Conservation (phyloP, 352 stramenopile species). For the Phytophthora quininea region DNA sequence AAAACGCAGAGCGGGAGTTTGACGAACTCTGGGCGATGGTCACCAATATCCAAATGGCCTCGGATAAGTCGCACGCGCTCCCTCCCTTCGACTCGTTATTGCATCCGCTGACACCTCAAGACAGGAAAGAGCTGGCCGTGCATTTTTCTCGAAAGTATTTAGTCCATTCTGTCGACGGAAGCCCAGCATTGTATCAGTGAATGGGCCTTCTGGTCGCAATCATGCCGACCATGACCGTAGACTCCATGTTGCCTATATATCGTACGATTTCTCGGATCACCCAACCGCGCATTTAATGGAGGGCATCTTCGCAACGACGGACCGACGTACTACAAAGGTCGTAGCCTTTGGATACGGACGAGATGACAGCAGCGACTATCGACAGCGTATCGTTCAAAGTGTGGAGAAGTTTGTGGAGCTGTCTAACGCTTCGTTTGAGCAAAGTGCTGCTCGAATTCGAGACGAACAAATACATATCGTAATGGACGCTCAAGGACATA, state of each 20-base stretch:
- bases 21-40: constrained; percentile 42
- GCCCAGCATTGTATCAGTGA: not conserved
- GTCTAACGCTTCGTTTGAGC: constrained; percentile 36
- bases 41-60: constrained; percentile 26
- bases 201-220: too few species aligned
- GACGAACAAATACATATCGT: constrained; percentile 58
- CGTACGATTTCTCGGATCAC: constrained; percentile 84
- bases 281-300: constrained; percentile 82
- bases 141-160: constrained; percentile 35
- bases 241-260: constrained; percentile 78
- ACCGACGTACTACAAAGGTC: constrained; percentile 31
- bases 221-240: not conserved
- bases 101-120: constrained; percentile 32
- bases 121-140: constrained; percentile 50
- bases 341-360: constrained; percentile 67
- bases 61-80: constrained; percentile 32
- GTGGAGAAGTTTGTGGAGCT: constrained; percentile 70
- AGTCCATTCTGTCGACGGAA: not conserved
- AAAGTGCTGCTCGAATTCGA: constrained; percentile 45
- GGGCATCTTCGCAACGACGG: constrained; percentile 62
- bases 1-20: constrained; percentile 36
- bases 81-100: constrained; percentile 82
- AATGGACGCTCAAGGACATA: constrained; percentile 86
- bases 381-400: constrained; percentile 33
- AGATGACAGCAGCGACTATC: constrained; percentile 60